Conservation (phyloP, 352 stramenopile genomes). For the Pseudoperonospora humuli region DNA sequence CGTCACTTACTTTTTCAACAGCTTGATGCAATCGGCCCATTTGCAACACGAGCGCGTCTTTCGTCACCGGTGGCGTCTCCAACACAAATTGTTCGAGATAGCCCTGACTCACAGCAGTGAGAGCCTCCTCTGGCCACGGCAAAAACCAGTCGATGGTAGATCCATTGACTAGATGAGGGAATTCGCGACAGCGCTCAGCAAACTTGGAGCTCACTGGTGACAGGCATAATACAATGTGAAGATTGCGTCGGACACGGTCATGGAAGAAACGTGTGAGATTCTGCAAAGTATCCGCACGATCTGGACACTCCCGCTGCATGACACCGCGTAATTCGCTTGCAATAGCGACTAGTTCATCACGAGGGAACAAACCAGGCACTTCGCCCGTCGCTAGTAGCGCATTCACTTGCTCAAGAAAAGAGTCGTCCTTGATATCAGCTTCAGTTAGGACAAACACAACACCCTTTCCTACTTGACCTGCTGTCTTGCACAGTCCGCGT, state of each 20-base stretch:
- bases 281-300: slow-evolving; percentile 61
- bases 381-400: slow-evolving; percentile 75
- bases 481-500: slow-evolving; percentile 72
- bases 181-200: slow-evolving; percentile 75
- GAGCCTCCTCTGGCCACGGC: slow-evolving; percentile 81
- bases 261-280: slow-evolving; percentile 86
- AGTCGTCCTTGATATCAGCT: slow-evolving; percentile 86
- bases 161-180: slow-evolving; percentile 81
- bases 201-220: slow-evolving; percentile 80
- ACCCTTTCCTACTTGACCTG: slow-evolving; percentile 68
- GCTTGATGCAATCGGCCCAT: slow-evolving; percentile 71
- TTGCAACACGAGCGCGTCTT: slow-evolving; percentile 55
- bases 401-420: slow-evolving; percentile 87
- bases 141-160: slow-evolving; percentile 90
- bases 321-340: slow-evolving; percentile 61
- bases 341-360: slow-evolving; percentile 85
- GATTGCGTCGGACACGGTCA: slow-evolving; percentile 72
- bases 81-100: slow-evolving; percentile 67
- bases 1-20: slow-evolving; percentile 56
- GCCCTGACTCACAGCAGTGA: slow-evolving; percentile 73
- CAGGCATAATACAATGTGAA: slow-evolving; percentile 84
- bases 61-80: slow-evolving; percentile 40
- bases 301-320: slow-evolving; percentile 63
- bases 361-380: slow-evolving; percentile 79
- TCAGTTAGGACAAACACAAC: slow-evolving; percentile 86